Evolutionary conservation across 108 stramenopile species (phyloP).

Genomic region (Discostella pseudostelligera): DNA sequence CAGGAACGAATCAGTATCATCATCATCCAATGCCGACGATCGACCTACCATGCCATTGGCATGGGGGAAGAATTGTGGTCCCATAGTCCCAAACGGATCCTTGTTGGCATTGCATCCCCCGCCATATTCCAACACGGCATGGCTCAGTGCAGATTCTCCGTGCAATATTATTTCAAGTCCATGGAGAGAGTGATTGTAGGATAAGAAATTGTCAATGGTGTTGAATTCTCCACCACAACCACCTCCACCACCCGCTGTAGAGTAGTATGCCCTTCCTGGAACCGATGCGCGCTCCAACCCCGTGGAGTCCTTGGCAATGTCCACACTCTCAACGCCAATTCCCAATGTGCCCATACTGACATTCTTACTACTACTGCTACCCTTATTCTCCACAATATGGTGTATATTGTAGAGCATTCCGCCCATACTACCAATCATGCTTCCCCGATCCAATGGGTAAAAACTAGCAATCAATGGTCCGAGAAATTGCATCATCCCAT

Average conservation of each 20-base stretch:
- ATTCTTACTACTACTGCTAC: neutral
- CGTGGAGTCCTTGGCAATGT: conserved; percentile 37
- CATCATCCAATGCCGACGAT: conserved; percentile 43
- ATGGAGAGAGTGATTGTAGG: conserved; percentile 45
- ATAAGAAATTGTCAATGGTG: conserved; percentile 27
- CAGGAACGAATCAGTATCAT: conserved; percentile 40
- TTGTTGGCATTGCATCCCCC: conserved; percentile 34
- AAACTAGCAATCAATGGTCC: conserved; percentile 85
- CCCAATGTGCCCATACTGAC: conserved; percentile 25
- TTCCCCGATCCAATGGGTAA: conserved; percentile 69
- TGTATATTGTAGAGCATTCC: conserved; percentile 24
- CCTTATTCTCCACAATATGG: neutral
- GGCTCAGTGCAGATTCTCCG: conserved; percentile 35
- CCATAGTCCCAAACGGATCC: conserved; percentile 53
- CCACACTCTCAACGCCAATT: conserved; percentile 37
- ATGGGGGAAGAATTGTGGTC: conserved; percentile 86
- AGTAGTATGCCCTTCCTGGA: neutral
- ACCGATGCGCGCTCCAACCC: conserved; percentile 22
- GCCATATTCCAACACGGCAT: conserved; percentile 13
- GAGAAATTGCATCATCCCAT: conserved; percentile 90
- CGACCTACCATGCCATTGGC: conserved; percentile 82
- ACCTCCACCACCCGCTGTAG: neutral
- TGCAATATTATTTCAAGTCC: conserved; percentile 42
- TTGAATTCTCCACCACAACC: neutral
- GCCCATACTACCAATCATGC: conserved; percentile 47